Conservation (phyloP, 176 grass and related monocot species). For the Neostapfia colusana region DNA sequence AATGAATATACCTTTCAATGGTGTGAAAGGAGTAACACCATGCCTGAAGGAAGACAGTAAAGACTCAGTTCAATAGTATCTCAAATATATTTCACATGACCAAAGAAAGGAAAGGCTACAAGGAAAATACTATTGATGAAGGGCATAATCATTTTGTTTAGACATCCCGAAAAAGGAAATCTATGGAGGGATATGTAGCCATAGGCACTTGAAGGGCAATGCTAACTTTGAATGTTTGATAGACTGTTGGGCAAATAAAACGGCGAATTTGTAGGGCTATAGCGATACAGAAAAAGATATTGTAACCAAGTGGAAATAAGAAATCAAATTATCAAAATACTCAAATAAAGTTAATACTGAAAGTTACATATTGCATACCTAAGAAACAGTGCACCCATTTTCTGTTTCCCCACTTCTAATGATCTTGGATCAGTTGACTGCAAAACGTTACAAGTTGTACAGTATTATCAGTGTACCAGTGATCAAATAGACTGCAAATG, state of each 20-base stretch:
- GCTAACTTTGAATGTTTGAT: background rate
- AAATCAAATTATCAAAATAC: background rate
- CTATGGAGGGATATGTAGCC: too few relatives aligned
- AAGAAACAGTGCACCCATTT: slow-evolving; percentile 59
- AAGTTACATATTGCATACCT: slow-evolving; percentile 51
- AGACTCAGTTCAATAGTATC: background rate
- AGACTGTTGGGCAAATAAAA: background rate
- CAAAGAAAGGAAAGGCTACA: background rate
- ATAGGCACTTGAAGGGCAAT: background rate
- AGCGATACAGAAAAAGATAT: background rate
- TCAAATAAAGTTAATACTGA: background rate
- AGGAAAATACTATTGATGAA: background rate
- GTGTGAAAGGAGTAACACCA: slow-evolving; percentile 73
- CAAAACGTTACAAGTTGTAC: background rate
- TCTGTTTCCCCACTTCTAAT: slow-evolving; percentile 42
- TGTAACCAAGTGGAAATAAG: background rate
- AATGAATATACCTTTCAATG: slow-evolving; percentile 77
- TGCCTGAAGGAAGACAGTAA: slow-evolving; percentile 45
- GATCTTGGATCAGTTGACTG: slow-evolving; percentile 65
- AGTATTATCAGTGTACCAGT: background rate
- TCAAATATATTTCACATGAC: background rate
- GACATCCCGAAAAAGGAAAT: background rate
- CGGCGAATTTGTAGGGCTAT: background rate
- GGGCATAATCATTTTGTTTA: background rate
- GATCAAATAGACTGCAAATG: slow-evolving; percentile 16